Base-by-base conservation (phyloP, 768 basidiomycete species). In the Mycena kentingensis region DNA sequence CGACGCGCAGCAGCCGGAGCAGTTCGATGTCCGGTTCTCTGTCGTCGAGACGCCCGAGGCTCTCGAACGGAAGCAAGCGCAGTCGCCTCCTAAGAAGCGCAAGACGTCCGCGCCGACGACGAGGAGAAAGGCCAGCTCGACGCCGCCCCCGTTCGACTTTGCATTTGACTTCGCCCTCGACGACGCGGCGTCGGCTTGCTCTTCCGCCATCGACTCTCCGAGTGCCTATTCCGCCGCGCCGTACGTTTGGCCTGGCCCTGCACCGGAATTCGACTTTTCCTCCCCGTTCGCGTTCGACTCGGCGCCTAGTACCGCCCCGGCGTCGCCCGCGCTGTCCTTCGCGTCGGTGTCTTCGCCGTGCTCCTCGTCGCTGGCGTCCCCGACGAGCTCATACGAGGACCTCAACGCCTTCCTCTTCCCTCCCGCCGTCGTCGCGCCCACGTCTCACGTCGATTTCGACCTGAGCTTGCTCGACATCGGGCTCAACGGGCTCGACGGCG, bases 1-100 rank as follows among this genome's bases (percentile, higher is more conserved):
- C 53, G 79, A 80, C 24, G 27, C 4, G 13, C 27, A 31, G 27
- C 38, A 42, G 18, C 15, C 29, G 36, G 48, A 45, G 56, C 26
- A 34, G 1, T 18, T 45, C 35, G 57, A 51, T 45, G 51, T 54
- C 29, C n/a, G 52, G 11, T 58, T 48, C n/a, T 44, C 42, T 32
- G 36, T 16, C 2, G 51, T 52, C 15, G 39, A 43, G 51, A 57
- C 57, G 49, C 48, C 57, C 4, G 52, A 51, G 49, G 49, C 10
- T 7, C 11, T 19, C 11, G 31, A 8, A 32, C 10, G 16, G 31
- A 16, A 8, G 31, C 10, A 32, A 16, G 31, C 31, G 31, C 10
- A 32, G 31, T 8, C 31, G 31, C 22, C 12, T 19, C 5, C 25
- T 19, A 42, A 42, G 41, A 27, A 8, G 41, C 41, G 41, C 41